These are phyloP conservation scores for Thermothelomyces thermophilus DNA, from an alignment of 2,329 filamentous ascomycete species.

Conservation along the genomic window DNA sequence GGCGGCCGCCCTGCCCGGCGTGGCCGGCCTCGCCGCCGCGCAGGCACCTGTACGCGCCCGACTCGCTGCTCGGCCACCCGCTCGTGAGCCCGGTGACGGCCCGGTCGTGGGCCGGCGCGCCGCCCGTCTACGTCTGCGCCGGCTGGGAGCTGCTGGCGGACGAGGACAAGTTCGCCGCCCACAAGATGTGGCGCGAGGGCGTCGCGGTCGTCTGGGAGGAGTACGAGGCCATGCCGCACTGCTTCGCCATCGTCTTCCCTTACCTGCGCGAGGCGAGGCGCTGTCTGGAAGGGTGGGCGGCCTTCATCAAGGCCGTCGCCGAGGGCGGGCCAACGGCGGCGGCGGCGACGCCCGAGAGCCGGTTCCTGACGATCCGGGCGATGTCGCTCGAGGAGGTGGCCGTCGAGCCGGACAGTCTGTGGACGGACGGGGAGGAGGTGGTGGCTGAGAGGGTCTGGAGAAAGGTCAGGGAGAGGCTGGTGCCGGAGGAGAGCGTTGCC, in stretches of 20 bases:
- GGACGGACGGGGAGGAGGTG: slow-evolving; percentile 29
- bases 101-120: slow-evolving; percentile 51
- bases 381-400: slow-evolving; percentile 44
- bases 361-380: slow-evolving; percentile 42
- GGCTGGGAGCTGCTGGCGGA: slow-evolving; percentile 69
- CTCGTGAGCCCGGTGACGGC: slow-evolving; percentile 44
- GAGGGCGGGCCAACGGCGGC: slow-evolving; percentile 23
- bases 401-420: slow-evolving; percentile 40
- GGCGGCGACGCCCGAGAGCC: slow-evolving; percentile 22
- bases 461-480: slow-evolving; percentile 18
- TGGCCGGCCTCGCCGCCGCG: slow-evolving; percentile 55
- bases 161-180: slow-evolving; percentile 56
- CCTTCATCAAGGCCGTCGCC: slow-evolving; percentile 45
- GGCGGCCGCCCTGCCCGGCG: slow-evolving; percentile 40
- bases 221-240: slow-evolving; percentile 77
- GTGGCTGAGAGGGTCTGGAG: slow-evolving; percentile 11
- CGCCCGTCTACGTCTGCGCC: slow-evolving; percentile 61
- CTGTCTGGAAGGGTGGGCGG: slow-evolving; percentile 50
- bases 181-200: slow-evolving; percentile 48
- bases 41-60: slow-evolving; percentile 47
- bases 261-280: slow-evolving; percentile 39
- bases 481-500: slow-evolving; percentile 22
- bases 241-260: slow-evolving; percentile 55
- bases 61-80: slow-evolving; percentile 55
- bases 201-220: slow-evolving; percentile 61